Conservation (phyloP, 345 rosid genomes). For the Cardamine resedifolia region DNA sequence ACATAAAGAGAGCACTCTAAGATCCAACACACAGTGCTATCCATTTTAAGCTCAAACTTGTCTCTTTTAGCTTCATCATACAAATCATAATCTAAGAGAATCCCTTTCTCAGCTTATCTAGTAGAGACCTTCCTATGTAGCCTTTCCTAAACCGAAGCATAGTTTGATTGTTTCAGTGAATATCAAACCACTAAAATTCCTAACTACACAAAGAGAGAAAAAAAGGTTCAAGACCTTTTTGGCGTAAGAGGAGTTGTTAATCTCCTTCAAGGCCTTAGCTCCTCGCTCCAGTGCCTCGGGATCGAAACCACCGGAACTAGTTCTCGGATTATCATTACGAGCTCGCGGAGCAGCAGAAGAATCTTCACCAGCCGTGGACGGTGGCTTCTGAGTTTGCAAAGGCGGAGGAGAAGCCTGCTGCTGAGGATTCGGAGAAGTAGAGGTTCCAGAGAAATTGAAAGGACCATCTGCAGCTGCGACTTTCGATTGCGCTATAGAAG, state of each 20-base stretch:
- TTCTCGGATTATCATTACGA: conserved; percentile 78
- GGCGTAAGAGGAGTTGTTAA: conserved; percentile 61
- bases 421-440: conserved; percentile 40
- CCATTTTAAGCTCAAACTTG: background rate
- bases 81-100: background rate
- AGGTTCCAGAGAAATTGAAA: conserved; percentile 46
- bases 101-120: conserved; percentile 6
- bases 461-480: conserved; percentile 68
- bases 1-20: conserved; percentile 3
- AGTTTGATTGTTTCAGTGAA: background rate
- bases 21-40: conserved; percentile 1
- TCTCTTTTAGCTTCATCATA: background rate
- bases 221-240: conserved; percentile 58
- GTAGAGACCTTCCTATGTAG: background rate
- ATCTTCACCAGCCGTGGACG: conserved; percentile 27
- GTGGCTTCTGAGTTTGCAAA: conserved; percentile 33
- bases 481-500: conserved; percentile 46
- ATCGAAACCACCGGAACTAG: conserved; percentile 83
- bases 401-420: conserved; percentile 25
- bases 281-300: conserved; percentile 94
- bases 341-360: conserved; percentile 42
- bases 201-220: background rate
- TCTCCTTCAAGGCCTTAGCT: conserved; percentile 73
- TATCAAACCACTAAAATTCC: background rate
- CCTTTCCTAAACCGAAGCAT: background rate